A percentile compares a stretch with the other conserved stretches of the same genome.
Conservation (phyloP, 1,284 basidiomycete genomes). For the Papiliotrema nemorosa region DNA sequence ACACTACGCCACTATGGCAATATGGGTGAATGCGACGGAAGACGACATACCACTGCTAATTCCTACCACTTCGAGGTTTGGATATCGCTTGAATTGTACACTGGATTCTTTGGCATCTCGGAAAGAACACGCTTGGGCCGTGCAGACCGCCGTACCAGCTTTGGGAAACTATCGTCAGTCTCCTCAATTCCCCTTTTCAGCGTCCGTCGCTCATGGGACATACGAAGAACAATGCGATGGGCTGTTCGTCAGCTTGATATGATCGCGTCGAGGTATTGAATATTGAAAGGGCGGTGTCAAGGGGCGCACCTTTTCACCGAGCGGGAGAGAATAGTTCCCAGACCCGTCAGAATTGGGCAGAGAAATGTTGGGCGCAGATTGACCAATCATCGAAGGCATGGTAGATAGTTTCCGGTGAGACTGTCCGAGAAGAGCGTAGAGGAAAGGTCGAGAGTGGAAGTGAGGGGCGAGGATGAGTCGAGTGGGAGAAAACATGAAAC, state of each 20-base stretch:
- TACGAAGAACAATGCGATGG: constrained; percentile 66
- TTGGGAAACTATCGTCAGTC: constrained; percentile 26
- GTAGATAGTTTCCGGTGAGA: too few species aligned
- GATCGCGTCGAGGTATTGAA: constrained; percentile 1
- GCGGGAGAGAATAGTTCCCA: constrained; percentile 53
- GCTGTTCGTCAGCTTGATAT: constrained; percentile 37
- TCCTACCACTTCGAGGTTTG: constrained; percentile 63
- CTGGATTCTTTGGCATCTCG: constrained; percentile 68
- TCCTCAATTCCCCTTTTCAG: too few species aligned
- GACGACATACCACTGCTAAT: constrained; percentile 53
- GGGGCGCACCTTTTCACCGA: constrained; percentile 32
- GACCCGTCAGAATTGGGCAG: constrained; percentile 55
- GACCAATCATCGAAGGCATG: constrained; percentile 51
- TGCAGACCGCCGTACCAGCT: constrained; percentile 65
- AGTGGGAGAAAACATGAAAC: neutral
- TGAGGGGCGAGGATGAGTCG: neutral
- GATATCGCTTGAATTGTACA: constrained; percentile 60
- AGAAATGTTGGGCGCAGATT: constrained; percentile 56
- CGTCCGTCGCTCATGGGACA: too few species aligned
- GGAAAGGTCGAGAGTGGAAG: neutral
- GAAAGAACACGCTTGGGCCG: constrained; percentile 72
- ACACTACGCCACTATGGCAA: too few species aligned
- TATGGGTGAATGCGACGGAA: neutral
- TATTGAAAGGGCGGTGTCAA: neutral
- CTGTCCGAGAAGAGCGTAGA: too few species aligned